Evolutionary conservation across 2,329 filamentous ascomycete genomes (phyloP), one percentile per base, ranked within the genome.

Genomic region (Lanzia echinophila): DNA sequence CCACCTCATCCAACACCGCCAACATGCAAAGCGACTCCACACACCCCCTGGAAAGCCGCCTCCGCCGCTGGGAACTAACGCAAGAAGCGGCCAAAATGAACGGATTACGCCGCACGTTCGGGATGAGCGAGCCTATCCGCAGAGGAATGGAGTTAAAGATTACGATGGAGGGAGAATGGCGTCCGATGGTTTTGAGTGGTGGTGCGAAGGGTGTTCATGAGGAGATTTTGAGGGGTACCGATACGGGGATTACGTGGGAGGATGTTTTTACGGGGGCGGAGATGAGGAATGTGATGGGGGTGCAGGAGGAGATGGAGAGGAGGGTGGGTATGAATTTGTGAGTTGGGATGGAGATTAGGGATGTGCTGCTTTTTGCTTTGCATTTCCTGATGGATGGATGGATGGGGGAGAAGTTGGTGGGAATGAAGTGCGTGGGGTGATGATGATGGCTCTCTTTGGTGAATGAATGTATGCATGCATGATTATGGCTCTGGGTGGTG

Each of bases 141-240:
- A 83, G 92, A 52, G 88, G 86, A 58, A 96, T 99, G 94, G 94
- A 99, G 77, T 79, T 96, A 70, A 88, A 90, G 81, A 92, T 95
- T 68, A 84, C 88, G 17, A 76, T 82, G 58, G 83, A 86, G 57
- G 86, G 89, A 60, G 84, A 88, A 71, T 95, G 90, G 86, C 79
- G 83, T 65, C 90, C 90, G 47, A 74, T 82, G 63, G 83, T 81
- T 44, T 75, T 95, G 53, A 82, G 84, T 36, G 72, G 75, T 50
- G 74, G 60, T 44, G 41, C 56, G 46, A 62, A 71, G 59, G 78
- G 81, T 11, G 34, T 97, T 49, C 91, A 96, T 73, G 88, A 90
- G 75, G 92, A 97, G 70, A 90, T 99, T 59, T 74, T 99, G 66
- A 79, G 79, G 57, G 91, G 90, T 3, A 76, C 84, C 66, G 94